Conservation (phyloP, 2,329 filamentous ascomycete species). For the Aplosporella prunicola region DNA sequence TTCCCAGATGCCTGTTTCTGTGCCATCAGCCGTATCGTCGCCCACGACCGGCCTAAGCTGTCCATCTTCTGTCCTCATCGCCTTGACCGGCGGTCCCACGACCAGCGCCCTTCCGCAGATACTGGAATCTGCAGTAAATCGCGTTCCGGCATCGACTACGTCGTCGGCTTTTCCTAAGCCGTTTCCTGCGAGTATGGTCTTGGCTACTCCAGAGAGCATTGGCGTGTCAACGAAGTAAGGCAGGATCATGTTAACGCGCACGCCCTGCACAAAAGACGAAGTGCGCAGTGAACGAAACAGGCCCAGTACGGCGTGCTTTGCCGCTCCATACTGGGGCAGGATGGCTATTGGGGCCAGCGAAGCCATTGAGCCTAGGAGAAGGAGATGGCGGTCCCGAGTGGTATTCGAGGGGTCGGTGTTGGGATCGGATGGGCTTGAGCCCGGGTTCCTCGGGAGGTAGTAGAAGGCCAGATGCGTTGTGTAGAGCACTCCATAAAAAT, state of each 20-base stretch:
- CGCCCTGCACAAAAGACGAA: slow-evolving; percentile 38
- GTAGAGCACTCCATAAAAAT: slow-evolving; percentile 55
- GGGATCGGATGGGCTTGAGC: slow-evolving; percentile 21
- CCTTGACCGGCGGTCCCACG: slow-evolving; percentile 47
- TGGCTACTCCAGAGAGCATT: slow-evolving; percentile 41
- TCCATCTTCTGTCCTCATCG: slow-evolving; percentile 34
- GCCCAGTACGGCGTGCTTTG: slow-evolving; percentile 59
- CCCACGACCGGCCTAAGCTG: slow-evolving; percentile 12
- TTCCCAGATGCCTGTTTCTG: slow-evolving; percentile 48
- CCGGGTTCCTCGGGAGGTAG: slow-evolving; percentile 45
- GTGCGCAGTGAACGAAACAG: slow-evolving; percentile 51
- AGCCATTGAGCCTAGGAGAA: slow-evolving; percentile 55
- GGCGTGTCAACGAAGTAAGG: slow-evolving; percentile 59
- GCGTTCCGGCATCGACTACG: slow-evolving; percentile 54
- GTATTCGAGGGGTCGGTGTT: slow-evolving; percentile 17
- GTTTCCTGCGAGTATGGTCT: slow-evolving; percentile 47
- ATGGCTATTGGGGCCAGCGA: slow-evolving; percentile 35
- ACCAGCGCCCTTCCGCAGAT: slow-evolving; percentile 50
- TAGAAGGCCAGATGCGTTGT: slow-evolving; percentile 56
- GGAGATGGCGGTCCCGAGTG: slow-evolving; percentile 48
- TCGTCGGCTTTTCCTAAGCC: slow-evolving; percentile 46
- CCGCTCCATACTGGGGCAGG: slow-evolving; percentile 46
- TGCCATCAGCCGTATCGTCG: slow-evolving; percentile 18
- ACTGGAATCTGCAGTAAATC: slow-evolving; percentile 49
- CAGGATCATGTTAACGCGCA: slow-evolving; percentile 56